phyloP scores from a whole-genome alignment of 2,329 filamentous ascomycete species.

The Arthrobotrys sinensis region DNA sequence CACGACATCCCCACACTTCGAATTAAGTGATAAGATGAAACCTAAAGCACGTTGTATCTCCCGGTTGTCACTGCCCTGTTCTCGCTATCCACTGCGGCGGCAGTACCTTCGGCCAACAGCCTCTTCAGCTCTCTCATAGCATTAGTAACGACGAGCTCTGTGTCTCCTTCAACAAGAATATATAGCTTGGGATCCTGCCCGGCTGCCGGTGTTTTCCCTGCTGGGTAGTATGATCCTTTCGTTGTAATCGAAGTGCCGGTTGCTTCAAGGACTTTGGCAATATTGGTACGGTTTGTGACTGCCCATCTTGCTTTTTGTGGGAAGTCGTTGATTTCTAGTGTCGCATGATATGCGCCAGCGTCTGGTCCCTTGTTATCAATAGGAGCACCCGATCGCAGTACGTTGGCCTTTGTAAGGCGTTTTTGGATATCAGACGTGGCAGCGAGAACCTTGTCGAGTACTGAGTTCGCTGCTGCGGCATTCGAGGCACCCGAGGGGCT shows the following conservation, averaged over 20 bases:
- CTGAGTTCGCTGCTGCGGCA: slow-evolving; percentile 70
- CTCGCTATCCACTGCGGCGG: slow-evolving; percentile 90
- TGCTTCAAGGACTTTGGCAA: slow-evolving; percentile 95
- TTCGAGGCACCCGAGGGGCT: slow-evolving; percentile 62
- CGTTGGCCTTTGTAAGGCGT: slow-evolving; percentile 88
- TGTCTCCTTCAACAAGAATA: slow-evolving; percentile 97
- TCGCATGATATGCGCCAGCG: slow-evolving; percentile 95
- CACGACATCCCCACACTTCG: background rate
- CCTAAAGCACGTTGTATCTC: slow-evolving; percentile 86
- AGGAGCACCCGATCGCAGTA: slow-evolving; percentile 90
- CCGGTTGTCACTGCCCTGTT: slow-evolving; percentile 82
- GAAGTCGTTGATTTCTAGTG: slow-evolving; percentile 98
- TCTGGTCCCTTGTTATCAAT: slow-evolving; percentile 99
- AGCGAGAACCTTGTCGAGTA: slow-evolving; percentile 86
- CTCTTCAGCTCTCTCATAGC: slow-evolving; percentile 92
- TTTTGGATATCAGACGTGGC: slow-evolving; percentile 92
- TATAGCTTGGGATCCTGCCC: slow-evolving; percentile 93
- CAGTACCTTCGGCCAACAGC: slow-evolving; percentile 88
- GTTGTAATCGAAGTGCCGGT: slow-evolving; percentile 97
- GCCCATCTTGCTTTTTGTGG: slow-evolving; percentile 97
- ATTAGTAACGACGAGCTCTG: slow-evolving; percentile 89
- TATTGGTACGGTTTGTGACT: slow-evolving; percentile 97
- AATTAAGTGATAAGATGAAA: background rate
- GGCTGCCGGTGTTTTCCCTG: slow-evolving; percentile 83
- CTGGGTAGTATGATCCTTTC: slow-evolving; percentile 90